Evolutionary conservation across 202 grass and related monocot genomes (phyloP), one percentile per base, ranked within the genome.

Genomic region (Zizania palustris): DNA sequence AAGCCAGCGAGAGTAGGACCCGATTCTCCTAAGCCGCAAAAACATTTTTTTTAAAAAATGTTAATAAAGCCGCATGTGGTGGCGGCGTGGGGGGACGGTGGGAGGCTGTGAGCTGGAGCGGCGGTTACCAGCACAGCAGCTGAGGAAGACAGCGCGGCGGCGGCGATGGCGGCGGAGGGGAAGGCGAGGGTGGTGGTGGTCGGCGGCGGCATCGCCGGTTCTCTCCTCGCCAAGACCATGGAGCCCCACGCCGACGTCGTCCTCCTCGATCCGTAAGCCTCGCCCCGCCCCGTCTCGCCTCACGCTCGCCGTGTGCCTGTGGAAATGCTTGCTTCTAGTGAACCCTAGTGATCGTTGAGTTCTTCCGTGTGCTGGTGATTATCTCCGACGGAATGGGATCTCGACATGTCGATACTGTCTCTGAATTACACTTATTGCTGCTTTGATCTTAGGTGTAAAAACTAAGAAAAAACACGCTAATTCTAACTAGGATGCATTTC

Each of bases 251-350:
- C 83, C 56, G 83, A 86, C 75, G 82, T 94, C 42, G 44, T 88
- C 69, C 85, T 94, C 78, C 38, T 94, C 74, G 91, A 94, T 46
- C 85, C 91, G 91, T 90, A 88, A 60, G 81, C 20, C 45, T 72
- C 28, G n/a, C 15, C 50, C 11, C 35, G 14, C 33, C 9, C 6
- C 4, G 35, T 16, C 55, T 33, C 63, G 0, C 3, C 10, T n/a
- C 45, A 3, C 20, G 69, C 45, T 22, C 19, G 1, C 58, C 28
- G 1, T 9, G 3, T 69, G 63, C 40, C 61, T 49, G 79, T 0
- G 41, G 74, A 85, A 86, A 84, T 78, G 54, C 9, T 14, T 67
- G 40, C 48, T 28, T 18, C 12, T 7, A 33, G 50, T 19, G 38
- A 34, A 28, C 22, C 7, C 5, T 65, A 16, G 15, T 50, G 16